Base-by-base conservation (phyloP, 2,329 filamentous ascomycete genomes). In the Phaeosphaeriaceae sp. region DNA sequence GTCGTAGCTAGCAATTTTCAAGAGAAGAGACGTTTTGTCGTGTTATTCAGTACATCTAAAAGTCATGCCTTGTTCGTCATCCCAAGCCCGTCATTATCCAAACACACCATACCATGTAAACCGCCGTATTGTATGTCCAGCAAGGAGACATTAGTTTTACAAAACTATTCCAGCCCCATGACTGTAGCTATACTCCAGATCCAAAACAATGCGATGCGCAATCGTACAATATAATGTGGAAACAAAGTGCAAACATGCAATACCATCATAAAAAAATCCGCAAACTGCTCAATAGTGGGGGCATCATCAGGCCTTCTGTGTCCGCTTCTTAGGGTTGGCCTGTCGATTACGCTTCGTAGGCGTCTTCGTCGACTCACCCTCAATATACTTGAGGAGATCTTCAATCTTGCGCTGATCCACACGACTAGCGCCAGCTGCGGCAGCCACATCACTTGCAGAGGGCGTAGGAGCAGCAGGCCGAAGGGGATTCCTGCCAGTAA, bases 381-480 rank as follows among this genome's bases (percentile, higher is more conserved):
- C 94, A 61, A 99, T 97, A 75, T 93, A 97, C 74, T 89, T 90
- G 70, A 99, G 81, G 33, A 99, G 79, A 73, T 99, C 93, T 63
- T 97, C 92, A 56, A 99, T 92, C 76, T 87, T 96, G 63, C 92
- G 83, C 46, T 87, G 85, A 70, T 95, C 90, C 39, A 92, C 56
- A n/a, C 67, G 60, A 33, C 62, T 59, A 12, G 52, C 77, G 20
- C 67, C 64, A 17, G 70, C 68, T 16, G 72, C 71, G 20, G 62
- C 62, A 28, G 72, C 75, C 7, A 77, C 72, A 48, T 80, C 74
- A 46, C 81, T 80, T 12, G 79, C 74, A 9, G 66, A 82, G 61
- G 87, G 81, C 6, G 85, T 83, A 45, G 87, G 81, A 54, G 83
- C 83, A 37, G 85, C 84, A 9, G 85, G 83, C 43, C 81, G 82